phyloP scores from a whole-genome alignment of 1,284 basidiomycete genomes.

The Irpex rosettiformis region DNA sequence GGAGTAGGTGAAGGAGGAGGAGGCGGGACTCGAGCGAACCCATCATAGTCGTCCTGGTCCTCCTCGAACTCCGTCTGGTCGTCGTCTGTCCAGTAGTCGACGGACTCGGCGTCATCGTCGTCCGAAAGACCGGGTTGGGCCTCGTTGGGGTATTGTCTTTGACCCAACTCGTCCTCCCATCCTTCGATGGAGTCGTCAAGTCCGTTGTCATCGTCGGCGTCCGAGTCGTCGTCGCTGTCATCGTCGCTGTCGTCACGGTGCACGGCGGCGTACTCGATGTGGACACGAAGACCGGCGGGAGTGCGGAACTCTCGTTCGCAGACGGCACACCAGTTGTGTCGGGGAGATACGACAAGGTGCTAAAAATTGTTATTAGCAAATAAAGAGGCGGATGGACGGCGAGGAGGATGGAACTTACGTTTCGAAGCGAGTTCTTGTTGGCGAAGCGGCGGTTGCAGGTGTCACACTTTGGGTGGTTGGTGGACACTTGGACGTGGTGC shows the following conservation, averaged over 20 bases:
- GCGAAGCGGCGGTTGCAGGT: slow-evolving; percentile 24
- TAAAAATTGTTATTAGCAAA: slow-evolving; percentile 3
- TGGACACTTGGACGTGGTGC: slow-evolving; percentile 21
- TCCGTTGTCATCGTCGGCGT: slow-evolving; percentile 18
- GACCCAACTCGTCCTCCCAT: slow-evolving; percentile 28
- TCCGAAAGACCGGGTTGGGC: slow-evolving; percentile 13
- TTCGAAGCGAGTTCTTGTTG: slow-evolving; percentile 24
- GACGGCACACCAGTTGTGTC: slow-evolving; percentile 25
- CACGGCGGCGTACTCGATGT: slow-evolving; percentile 26
- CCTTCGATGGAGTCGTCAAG: slow-evolving; percentile 19
- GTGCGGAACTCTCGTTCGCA: slow-evolving; percentile 25
- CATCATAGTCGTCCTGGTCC: slow-evolving; percentile 13
- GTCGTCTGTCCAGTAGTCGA: slow-evolving; percentile 25
- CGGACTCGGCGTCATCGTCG: slow-evolving; percentile 12
- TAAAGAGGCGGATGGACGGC: neutral
- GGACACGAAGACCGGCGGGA: slow-evolving; percentile 25
- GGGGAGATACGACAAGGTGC: slow-evolving; percentile 23
- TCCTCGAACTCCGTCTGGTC: slow-evolving; percentile 20
- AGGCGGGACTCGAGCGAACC: slow-evolving; percentile 12
- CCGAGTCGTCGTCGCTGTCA: slow-evolving; percentile 22
- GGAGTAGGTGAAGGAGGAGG: neutral
- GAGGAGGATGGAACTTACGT: slow-evolving; percentile 14
- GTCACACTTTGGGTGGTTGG: slow-evolving; percentile 25
- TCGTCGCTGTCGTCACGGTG: slow-evolving; percentile 28
- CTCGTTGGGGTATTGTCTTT: slow-evolving; percentile 22